These are phyloP conservation scores for Claviceps cyperi DNA, from an alignment of 2,329 filamentous ascomycete species.

Conservation along the genomic window DNA sequence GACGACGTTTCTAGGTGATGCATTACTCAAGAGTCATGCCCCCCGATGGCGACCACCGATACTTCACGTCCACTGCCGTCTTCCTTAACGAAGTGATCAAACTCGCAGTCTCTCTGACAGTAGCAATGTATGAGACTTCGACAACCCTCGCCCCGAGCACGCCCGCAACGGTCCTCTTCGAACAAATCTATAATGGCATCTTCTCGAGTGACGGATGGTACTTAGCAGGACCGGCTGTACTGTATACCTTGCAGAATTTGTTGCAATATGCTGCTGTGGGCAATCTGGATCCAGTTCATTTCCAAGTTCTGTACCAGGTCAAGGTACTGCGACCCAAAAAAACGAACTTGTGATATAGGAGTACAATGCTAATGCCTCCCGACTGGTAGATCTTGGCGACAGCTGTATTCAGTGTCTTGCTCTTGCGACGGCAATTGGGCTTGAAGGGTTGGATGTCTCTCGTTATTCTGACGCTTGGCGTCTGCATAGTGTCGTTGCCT, in stretches of 20 bases:
- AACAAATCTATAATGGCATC: slow-evolving; percentile 64
- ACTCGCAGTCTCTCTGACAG: slow-evolving; percentile 68
- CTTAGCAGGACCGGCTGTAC: slow-evolving; percentile 69
- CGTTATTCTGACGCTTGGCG: slow-evolving; percentile 63
- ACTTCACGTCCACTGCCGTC: slow-evolving; percentile 86
- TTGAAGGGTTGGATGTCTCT: slow-evolving; percentile 68
- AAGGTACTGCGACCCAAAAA: slow-evolving; percentile 38
- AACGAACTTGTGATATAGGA: background rate
- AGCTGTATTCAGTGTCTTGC: slow-evolving; percentile 68
- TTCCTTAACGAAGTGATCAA: slow-evolving; percentile 90
- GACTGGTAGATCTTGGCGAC: slow-evolving; percentile 59
- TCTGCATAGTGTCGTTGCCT: slow-evolving; percentile 74
- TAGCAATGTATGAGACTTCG: slow-evolving; percentile 79
- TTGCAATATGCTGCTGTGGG: slow-evolving; percentile 84
- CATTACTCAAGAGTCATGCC: slow-evolving; percentile 95
- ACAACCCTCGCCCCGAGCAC: slow-evolving; percentile 62
- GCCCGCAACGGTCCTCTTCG: slow-evolving; percentile 65
- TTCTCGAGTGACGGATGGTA: slow-evolving; percentile 93
- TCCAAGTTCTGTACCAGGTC: slow-evolving; percentile 85
- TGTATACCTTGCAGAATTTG: slow-evolving; percentile 90
- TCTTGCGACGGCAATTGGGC: slow-evolving; percentile 59
- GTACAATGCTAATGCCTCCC: background rate
- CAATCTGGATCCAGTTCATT: slow-evolving; percentile 83
- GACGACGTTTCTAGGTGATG: slow-evolving; percentile 47
- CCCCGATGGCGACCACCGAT: slow-evolving; percentile 66